Conservation (phyloP, 495 filamentous ascomycete species). For the Pseudevernia furfuracea region DNA sequence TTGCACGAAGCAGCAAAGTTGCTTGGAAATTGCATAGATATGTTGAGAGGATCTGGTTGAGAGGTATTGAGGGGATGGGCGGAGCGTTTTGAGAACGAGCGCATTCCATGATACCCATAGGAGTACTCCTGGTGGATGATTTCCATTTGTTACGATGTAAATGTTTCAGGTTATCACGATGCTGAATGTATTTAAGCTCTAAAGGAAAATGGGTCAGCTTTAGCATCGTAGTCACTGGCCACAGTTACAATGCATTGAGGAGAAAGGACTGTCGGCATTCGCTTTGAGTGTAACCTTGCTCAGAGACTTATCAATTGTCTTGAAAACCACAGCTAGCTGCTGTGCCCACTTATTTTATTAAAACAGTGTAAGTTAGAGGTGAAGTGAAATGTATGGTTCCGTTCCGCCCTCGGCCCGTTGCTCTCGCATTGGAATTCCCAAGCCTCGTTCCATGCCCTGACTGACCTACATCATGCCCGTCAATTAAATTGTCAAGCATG, state of each 20-base stretch:
- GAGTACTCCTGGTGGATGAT: constrained; percentile 2
- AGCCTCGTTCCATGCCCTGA: too few species aligned
- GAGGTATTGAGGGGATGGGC: not conserved
- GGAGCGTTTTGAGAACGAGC: not conserved
- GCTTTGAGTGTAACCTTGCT: not conserved
- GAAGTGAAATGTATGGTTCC: not conserved
- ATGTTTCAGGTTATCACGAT: not conserved
- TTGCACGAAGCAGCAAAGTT: constrained; percentile 77
- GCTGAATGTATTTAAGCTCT: not conserved
- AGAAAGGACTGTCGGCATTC: not conserved
- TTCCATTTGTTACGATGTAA: constrained; percentile 2
- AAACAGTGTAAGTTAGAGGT: too few species aligned
- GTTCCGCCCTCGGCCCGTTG: not conserved
- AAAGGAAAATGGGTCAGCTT: not conserved
- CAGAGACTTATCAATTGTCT: not conserved
- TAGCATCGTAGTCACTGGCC: not conserved
- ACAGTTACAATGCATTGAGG: not conserved
- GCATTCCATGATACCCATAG: constrained; percentile 15
- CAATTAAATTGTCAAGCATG: constrained; percentile 10
- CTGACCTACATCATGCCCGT: not conserved
- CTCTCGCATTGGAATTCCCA: too few species aligned
- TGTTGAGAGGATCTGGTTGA: constrained; percentile 35
- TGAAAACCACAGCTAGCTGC: too few species aligned
- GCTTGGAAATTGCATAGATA: constrained; percentile 69
- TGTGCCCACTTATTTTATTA: too few species aligned